Evolutionary conservation across 169 alveolate species (phyloP).

Genomic region (Plasmodium inui): DNA sequence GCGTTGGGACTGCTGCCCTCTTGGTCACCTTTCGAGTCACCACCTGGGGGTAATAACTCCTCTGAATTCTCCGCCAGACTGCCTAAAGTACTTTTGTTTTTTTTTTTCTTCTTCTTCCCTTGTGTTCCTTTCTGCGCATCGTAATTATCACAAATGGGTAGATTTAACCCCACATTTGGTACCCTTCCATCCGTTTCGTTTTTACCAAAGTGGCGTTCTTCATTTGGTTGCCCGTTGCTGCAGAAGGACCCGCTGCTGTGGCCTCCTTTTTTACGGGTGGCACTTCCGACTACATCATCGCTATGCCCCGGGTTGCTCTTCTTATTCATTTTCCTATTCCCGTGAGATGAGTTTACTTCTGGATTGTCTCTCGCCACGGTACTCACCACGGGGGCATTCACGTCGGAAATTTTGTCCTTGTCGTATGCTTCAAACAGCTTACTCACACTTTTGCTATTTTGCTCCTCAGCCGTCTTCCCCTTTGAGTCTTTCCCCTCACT

Average conservation of each 20-base stretch:
- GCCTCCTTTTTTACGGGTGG: neutral
- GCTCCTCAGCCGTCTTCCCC: neutral
- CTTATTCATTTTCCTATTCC: neutral
- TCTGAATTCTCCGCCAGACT: neutral
- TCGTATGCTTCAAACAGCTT: constrained; percentile 30
- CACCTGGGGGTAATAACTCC: neutral
- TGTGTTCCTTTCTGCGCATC: neutral
- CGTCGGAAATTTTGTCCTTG: constrained; percentile 20
- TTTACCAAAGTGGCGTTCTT: neutral
- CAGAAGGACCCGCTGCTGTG: neutral
- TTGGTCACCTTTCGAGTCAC: neutral
- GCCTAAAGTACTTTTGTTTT: neutral
- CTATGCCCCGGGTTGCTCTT: neutral
- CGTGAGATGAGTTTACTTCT: neutral
- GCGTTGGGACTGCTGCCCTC: neutral
- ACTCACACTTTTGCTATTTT: constrained; percentile 3
- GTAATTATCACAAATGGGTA: neutral
- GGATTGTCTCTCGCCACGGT: neutral
- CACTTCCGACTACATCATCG: neutral
- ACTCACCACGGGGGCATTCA: neutral
- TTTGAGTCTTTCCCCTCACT: neutral
- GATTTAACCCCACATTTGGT: neutral
- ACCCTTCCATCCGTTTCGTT: neutral
- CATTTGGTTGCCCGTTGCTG: neutral
- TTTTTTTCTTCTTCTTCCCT: neutral